Evolutionary conservation across 345 rosid genomes (phyloP), one percentile per base, ranked within the genome.

Genomic region (Brassica napus): DNA sequence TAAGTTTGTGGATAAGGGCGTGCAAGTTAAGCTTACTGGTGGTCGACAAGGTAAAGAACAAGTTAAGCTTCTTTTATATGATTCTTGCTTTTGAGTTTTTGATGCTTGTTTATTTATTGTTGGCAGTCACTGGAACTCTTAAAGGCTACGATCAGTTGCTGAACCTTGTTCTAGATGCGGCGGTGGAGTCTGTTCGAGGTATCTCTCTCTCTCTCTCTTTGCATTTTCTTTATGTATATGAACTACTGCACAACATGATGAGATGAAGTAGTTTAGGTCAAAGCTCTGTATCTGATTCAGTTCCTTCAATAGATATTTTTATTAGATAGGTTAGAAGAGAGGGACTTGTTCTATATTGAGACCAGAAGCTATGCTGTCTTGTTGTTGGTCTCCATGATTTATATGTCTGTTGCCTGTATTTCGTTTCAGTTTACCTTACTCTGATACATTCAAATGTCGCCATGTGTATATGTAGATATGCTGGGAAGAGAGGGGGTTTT

Each of bases 1-100:
- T 0, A 92, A 93, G 92, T 92, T 94, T 71, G 98, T 94, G 18
- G 99, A 95, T 83, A 95, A 93, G 83, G 99, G 99, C 32, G 98
- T 94, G 59, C 97, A 92, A 86, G 98, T 94, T 79, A 94, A 94
- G 88, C 97, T 92, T 37, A 90, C 94, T 49, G 98, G 99, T 60
- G 99, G 99, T 37, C 86, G 98, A 82, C 98, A 95, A 95, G 98
- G 99, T 5, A 5, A 28, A 14, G 52, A 6, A 8, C 4, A 11
- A 69, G 23, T 21, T 21, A 21, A 26, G 39, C 21, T 63, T 47
- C 10, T 44, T 39, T 39, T 47, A 4, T 18, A 18, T 30, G 31
- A 37, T 30, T 52, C 58, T 62, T 72, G 8, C 58, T 26, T 35
- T 12, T 30, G 68, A 65, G 77, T 30, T 65, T 65, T 14, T 58